phyloP scores from a whole-genome alignment of 148 eudicot species.

The Limonium bicolor region DNA sequence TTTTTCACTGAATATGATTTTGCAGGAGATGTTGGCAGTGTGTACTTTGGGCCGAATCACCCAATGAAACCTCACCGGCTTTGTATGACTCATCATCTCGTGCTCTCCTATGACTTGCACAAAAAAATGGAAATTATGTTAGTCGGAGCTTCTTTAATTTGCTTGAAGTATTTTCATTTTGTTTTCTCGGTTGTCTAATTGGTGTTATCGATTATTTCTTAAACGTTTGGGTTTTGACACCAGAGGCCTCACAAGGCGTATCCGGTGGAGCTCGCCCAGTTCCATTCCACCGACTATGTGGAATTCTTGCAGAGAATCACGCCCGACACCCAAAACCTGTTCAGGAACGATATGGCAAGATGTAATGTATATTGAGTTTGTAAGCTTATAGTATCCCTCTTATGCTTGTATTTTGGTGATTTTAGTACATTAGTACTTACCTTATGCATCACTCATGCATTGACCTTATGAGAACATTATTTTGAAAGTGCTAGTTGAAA shows the following conservation, averaged over 20 bases:
- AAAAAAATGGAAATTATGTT: constrained; percentile 97
- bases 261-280: constrained; percentile 93
- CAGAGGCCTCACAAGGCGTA: constrained; percentile 98
- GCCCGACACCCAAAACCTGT: constrained; percentile 57
- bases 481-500: too few species aligned
- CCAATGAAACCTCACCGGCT: constrained; percentile 98
- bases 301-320: constrained; percentile 87
- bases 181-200: background rate
- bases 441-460: too few species aligned
- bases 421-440: too few species aligned
- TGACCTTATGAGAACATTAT: too few species aligned
- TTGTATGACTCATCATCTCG: constrained; percentile 96
- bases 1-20: background rate
- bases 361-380: constrained; percentile 40
- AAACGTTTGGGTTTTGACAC: constrained; percentile 8
- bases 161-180: background rate
- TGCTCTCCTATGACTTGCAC: constrained; percentile 76
- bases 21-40: constrained; percentile 93
- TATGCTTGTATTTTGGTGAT: too few species aligned
- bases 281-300: constrained; percentile 91
- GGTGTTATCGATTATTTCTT: constrained; percentile 3
- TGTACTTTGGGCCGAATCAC: constrained; percentile 93
- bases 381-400: too few species aligned
- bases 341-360: constrained; percentile 47
- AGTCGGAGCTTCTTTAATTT: constrained; percentile 9